Conservation (phyloP, 805 yeast species). For the Wickerhamiella brachini region DNA sequence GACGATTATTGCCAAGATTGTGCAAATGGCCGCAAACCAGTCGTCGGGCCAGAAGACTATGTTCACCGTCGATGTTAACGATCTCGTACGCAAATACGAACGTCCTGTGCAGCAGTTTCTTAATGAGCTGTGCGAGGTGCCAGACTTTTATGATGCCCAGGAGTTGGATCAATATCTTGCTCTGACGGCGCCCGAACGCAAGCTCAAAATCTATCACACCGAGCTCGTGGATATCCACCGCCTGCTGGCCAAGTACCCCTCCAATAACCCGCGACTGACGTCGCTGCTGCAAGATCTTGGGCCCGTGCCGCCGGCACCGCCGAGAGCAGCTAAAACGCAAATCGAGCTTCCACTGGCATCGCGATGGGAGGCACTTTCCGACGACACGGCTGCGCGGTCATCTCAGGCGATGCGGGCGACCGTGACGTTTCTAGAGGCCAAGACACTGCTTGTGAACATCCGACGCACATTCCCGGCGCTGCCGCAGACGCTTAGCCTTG, state of each 20-base stretch:
- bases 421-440: conserved; percentile 24
- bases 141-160: conserved; percentile 27
- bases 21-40: conserved; percentile 46
- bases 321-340: conserved; percentile 20
- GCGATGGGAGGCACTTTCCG: conserved; percentile 24
- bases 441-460: conserved; percentile 24
- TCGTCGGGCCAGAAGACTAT: conserved; percentile 46
- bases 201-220: conserved; percentile 23
- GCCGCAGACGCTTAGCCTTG: conserved; percentile 11
- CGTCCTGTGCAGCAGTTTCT: conserved; percentile 22
- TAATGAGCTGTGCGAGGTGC: conserved; percentile 26
- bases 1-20: conserved; percentile 64
- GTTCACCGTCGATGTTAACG: conserved; percentile 19
- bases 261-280: conserved; percentile 3
- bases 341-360: conserved; percentile 23
- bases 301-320: conserved; percentile 20
- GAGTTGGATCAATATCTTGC: conserved; percentile 29
- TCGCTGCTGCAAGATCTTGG: conserved; percentile 22
- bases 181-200: conserved; percentile 23
- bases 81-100: conserved; percentile 21
- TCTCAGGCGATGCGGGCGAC: conserved; percentile 17
- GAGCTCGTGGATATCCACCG: conserved; percentile 26
- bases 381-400: conserved; percentile 17
- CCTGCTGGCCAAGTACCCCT: conserved; percentile 22
- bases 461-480: conserved; percentile 23